Percentiles rank a stretch among this genome's conserved stretches.
Evolutionary conservation across 768 basidiomycete species (phyloP).

Genomic region (Russula sp.): DNA sequence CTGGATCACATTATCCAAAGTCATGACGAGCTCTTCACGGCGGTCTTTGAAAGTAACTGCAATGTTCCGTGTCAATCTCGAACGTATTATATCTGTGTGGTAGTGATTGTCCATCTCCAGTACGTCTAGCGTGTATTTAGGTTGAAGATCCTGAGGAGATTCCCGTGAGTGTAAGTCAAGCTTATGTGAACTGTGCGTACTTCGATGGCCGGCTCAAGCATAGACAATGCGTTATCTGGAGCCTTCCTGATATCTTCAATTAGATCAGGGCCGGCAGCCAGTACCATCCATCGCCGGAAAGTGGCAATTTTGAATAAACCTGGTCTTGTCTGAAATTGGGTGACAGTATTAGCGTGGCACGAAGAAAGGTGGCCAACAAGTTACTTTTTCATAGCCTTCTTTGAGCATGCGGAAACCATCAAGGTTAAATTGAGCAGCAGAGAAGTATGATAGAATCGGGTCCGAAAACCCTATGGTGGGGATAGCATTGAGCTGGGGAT

Average conservation of each 20-base stretch:
- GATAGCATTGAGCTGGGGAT: conserved; percentile 26
- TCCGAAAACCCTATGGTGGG: conserved; percentile 36
- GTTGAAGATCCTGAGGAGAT: conserved; percentile 29
- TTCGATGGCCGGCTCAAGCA: conserved; percentile 35
- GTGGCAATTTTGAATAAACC: conserved; percentile 39
- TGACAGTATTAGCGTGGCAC: neutral
- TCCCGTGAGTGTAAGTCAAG: neutral
- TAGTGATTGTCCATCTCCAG: conserved; percentile 20
- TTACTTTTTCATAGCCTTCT: conserved; percentile 34
- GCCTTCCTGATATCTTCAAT: conserved; percentile 48
- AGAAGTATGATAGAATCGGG: conserved; percentile 32
- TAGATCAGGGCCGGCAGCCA: conserved; percentile 37
- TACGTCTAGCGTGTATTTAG: conserved; percentile 34
- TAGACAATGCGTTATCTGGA: conserved; percentile 43
- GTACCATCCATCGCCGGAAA: conserved; percentile 41
- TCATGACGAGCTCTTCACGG: conserved; percentile 26
- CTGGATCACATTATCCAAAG: conserved; percentile 32
- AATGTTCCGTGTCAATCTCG: conserved; percentile 29
- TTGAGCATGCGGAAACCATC: conserved; percentile 28
- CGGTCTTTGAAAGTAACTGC: conserved; percentile 25
- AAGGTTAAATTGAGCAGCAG: conserved; percentile 28
- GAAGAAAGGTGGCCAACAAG: neutral
- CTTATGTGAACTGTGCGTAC: conserved; percentile 28
- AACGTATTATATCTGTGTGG: conserved; percentile 27
- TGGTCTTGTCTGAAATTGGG: conserved; percentile 18